Conservation (phyloP, 441 rosid species). For the Pelargonium cotyledonis region DNA sequence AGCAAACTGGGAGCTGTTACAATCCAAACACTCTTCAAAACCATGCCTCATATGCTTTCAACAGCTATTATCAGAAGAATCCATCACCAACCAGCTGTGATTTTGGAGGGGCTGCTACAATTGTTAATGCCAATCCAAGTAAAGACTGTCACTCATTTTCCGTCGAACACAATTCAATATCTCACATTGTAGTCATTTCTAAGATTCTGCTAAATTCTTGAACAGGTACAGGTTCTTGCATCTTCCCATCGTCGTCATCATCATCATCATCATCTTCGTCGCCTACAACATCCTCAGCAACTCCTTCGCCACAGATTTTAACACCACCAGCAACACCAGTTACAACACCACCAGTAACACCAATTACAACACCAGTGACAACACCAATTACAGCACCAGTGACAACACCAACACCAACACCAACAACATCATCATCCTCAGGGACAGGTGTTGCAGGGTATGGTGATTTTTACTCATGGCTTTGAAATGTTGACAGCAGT, state of each 20-base stretch:
- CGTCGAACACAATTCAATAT: constrained; percentile 4
- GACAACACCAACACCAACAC: not conserved
- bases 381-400: not conserved
- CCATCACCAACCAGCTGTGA: constrained; percentile 80
- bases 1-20: constrained; percentile 78
- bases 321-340: constrained; percentile 29
- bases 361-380: constrained; percentile 17
- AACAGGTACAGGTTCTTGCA: constrained; percentile 78
- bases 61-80: constrained; percentile 84
- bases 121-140: constrained; percentile 74
- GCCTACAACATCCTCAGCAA: constrained; percentile 33
- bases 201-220: constrained; percentile 5
- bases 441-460: constrained; percentile 49
- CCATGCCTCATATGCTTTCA: constrained; percentile 92
- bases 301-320: constrained; percentile 27
- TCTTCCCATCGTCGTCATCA: constrained; percentile 47
- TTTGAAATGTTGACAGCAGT: constrained; percentile 20
- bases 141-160: constrained; percentile 22
- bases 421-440: constrained; percentile 24
- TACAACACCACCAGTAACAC: constrained; percentile 27
- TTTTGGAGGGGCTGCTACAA: constrained; percentile 67
- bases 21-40: constrained; percentile 57
- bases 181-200: constrained; percentile 7
- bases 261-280: constrained; percentile 38
- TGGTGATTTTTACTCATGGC: constrained; percentile 3